These are phyloP conservation scores for Auriculariales sp. DNA, from an alignment of 768 basidiomycete species.

Conservation along the genomic window DNA sequence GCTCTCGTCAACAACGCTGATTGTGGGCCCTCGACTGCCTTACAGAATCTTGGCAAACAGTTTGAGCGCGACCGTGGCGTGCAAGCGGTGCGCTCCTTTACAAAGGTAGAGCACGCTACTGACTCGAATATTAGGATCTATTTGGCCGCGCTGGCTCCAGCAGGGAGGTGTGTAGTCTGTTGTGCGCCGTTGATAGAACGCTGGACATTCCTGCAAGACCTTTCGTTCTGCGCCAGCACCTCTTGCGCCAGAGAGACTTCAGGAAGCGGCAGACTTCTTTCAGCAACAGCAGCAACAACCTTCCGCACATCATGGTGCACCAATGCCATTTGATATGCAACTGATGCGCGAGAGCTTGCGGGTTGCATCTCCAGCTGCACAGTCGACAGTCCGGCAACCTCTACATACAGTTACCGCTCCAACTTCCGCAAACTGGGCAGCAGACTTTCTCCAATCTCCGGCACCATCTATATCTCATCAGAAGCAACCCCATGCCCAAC, in stretches of 20 bases:
- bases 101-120: too few relatives aligned
- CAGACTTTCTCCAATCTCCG: neutral
- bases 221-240: constrained; percentile 43
- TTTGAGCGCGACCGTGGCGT: constrained; percentile 67
- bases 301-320: too few relatives aligned
- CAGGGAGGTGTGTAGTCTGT: constrained; percentile 31
- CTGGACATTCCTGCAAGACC: constrained; percentile 23
- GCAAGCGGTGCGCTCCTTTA: constrained; percentile 51
- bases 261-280: constrained; percentile 65
- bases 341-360: constrained; percentile 38
- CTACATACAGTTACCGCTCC: constrained; percentile 22
- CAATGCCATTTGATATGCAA: constrained; percentile 13
- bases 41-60: constrained; percentile 65
- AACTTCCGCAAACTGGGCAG: constrained; percentile 1
- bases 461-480: too few relatives aligned
- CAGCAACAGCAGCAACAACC: neutral
- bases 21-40: constrained; percentile 74
- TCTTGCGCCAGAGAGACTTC: constrained; percentile 26
- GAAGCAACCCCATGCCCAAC: too few relatives aligned
- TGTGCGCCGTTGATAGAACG: neutral
- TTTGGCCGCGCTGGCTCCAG: constrained; percentile 53
- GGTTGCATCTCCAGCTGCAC: constrained; percentile 26
- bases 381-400: constrained; percentile 22
- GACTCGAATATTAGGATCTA: constrained; percentile 50
- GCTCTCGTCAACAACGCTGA: constrained; percentile 65